Conservation (phyloP, 1,139 yeast genomes). For the Candida frijolesensis region DNA sequence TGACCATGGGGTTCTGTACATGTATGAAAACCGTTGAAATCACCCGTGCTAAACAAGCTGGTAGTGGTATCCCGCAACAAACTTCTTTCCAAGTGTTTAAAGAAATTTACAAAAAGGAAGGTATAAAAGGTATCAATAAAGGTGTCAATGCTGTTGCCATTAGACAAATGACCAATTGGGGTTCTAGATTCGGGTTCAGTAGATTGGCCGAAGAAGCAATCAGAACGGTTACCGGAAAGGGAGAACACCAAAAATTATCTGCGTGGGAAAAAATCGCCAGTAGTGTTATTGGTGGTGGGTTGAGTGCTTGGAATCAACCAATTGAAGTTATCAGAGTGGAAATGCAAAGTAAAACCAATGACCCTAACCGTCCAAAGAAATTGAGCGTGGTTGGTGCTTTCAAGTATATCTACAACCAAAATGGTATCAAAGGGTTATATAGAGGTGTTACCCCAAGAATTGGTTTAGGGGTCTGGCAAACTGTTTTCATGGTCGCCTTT, state of each 20-base stretch:
- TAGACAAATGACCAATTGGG: slow-evolving; percentile 99
- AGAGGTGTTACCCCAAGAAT: slow-evolving; percentile 97
- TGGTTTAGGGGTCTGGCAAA: slow-evolving; percentile 97
- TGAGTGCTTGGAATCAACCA: slow-evolving; percentile 98
- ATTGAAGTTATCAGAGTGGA: slow-evolving; percentile 97
- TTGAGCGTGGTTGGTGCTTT: slow-evolving; percentile 79
- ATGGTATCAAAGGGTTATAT: slow-evolving; percentile 88
- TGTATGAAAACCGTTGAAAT: slow-evolving; percentile 98
- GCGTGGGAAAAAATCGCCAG: slow-evolving; percentile 83
- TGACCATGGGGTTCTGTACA: slow-evolving; percentile 97
- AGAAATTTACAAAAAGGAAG: slow-evolving; percentile 82
- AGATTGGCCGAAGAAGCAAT: slow-evolving; percentile 89
- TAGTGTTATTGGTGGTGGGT: slow-evolving; percentile 94
- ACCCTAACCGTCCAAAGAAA: slow-evolving; percentile 94
- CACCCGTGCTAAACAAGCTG: slow-evolving; percentile 83
- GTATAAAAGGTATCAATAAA: slow-evolving; percentile 90
- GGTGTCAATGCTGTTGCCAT: slow-evolving; percentile 99
- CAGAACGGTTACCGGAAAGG: slow-evolving; percentile 62
- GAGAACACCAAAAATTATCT: slow-evolving; percentile 60
- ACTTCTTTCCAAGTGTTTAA: slow-evolving; percentile 84
- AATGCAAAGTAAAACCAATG: slow-evolving; percentile 91
- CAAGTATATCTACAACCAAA: slow-evolving; percentile 76
- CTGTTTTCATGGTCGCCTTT: slow-evolving; percentile 98
- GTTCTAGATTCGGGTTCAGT: slow-evolving; percentile 91
- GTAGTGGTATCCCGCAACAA: slow-evolving; percentile 64